Evolutionary conservation across 805 yeast genomes (phyloP).

Genomic region (Kodamaea sagamina): DNA sequence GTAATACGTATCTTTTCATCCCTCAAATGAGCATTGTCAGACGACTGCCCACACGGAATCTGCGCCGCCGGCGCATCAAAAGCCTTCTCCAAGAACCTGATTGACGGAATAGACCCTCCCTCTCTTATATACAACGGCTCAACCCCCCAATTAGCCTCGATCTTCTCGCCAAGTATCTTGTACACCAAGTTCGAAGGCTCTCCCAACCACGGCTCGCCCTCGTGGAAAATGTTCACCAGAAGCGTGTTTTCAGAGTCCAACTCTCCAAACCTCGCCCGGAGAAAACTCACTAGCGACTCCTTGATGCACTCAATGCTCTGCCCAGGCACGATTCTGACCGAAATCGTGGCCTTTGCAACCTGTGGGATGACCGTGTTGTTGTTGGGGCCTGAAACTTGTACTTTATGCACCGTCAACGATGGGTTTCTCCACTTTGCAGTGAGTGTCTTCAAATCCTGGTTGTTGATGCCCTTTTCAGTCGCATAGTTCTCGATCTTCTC

Average conservation of each 20-base stretch:
- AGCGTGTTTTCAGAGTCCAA: constrained; percentile 65
- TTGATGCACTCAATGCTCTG: constrained; percentile 70
- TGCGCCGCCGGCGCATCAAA: constrained; percentile 91
- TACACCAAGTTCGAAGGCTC: constrained; percentile 78
- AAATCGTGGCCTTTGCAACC: constrained; percentile 70
- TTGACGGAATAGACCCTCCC: constrained; percentile 95
- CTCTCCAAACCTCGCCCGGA: constrained; percentile 47
- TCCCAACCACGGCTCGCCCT: constrained; percentile 97
- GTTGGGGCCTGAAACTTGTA: constrained; percentile 86
- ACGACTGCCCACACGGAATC: constrained; percentile 93
- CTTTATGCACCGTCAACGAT: constrained; percentile 80
- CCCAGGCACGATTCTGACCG: constrained; percentile 87
- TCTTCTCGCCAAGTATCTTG: constrained; percentile 60
- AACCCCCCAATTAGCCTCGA: constrained; percentile 66
- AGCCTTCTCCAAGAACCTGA: constrained; percentile 77
- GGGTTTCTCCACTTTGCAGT: constrained; percentile 89
- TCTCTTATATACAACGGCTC: constrained; percentile 89
- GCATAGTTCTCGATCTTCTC: constrained; percentile 53
- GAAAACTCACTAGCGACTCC: constrained; percentile 44
- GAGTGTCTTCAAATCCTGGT: constrained; percentile 47
- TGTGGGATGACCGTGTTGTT: constrained; percentile 90
- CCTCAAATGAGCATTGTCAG: constrained; percentile 91
- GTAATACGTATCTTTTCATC: constrained; percentile 81
- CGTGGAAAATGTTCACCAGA: constrained; percentile 64
- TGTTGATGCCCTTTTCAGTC: constrained; percentile 34